These are phyloP conservation scores for Venturia carpophila DNA, from an alignment of 2,329 filamentous ascomycete species.

Conservation along the genomic window DNA sequence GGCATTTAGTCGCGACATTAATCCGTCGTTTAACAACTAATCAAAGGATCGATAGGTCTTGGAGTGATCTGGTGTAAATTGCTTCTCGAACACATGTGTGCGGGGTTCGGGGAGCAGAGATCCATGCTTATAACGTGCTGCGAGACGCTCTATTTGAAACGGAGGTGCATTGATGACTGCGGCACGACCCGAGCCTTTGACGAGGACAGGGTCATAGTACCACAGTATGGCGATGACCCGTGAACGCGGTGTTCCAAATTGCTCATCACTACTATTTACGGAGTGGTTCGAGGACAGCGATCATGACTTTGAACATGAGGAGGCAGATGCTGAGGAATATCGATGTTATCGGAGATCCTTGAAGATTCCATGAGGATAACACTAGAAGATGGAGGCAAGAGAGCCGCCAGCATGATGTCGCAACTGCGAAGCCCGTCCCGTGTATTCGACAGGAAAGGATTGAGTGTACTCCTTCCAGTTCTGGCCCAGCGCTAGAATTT, in stretches of 20 bases:
- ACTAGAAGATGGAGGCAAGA: not conserved
- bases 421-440: not conserved
- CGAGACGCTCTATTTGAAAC: not conserved
- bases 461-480: not conserved
- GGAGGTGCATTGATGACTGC: not conserved
- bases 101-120: not conserved
- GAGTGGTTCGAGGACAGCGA: not conserved
- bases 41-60: not conserved
- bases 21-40: not conserved
- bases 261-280: not conserved
- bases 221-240: not conserved
- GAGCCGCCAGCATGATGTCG: not conserved
- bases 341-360: not conserved
- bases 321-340: not conserved
- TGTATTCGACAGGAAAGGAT: not conserved
- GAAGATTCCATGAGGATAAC: not conserved
- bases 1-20: constrained; percentile 3
- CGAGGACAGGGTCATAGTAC: not conserved
- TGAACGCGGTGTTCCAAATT: not conserved
- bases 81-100: not conserved
- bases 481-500: not conserved
- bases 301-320: too few relatives aligned
- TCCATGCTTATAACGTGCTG: not conserved
- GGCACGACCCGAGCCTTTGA: constrained; percentile 20
- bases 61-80: constrained; percentile 19